phyloP scores from a whole-genome alignment of 306 rosid genomes.

The Cucumis hystrix region DNA sequence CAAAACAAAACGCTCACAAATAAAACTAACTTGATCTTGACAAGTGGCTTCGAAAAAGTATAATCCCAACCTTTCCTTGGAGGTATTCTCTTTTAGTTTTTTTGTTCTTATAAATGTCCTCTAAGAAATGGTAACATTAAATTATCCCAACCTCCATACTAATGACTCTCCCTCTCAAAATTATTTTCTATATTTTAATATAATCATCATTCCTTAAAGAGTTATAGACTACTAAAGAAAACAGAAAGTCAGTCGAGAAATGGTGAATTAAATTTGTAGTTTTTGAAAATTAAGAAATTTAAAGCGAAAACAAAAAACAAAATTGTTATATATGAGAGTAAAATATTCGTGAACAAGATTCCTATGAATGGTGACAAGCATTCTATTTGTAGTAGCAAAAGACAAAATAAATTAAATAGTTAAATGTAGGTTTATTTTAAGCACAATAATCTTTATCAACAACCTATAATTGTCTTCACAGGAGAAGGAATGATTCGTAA shows the following conservation, averaged over 20 bases:
- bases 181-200: too few relatives aligned
- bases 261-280: too few relatives aligned
- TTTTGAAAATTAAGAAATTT: too few relatives aligned
- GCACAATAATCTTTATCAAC: neutral
- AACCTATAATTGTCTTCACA: neutral
- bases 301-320: too few relatives aligned
- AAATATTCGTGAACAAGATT: neutral
- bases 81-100: neutral
- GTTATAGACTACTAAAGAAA: too few relatives aligned
- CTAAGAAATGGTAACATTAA: neutral
- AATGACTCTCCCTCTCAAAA: neutral
- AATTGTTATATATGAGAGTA: too few relatives aligned
- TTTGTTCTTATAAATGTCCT: neutral
- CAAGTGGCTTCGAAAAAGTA: neutral
- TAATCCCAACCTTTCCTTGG: neutral
- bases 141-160: neutral
- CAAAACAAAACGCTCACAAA: neutral
- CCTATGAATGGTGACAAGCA: neutral
- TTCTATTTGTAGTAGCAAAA: neutral
- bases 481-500: neutral
- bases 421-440: neutral
- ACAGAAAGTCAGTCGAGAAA: too few relatives aligned
- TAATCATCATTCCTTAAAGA: neutral
- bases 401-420: neutral
- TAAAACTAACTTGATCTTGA: neutral